Conservation (phyloP, 176 grass and related monocot species). For the Melocanna baccifera region DNA sequence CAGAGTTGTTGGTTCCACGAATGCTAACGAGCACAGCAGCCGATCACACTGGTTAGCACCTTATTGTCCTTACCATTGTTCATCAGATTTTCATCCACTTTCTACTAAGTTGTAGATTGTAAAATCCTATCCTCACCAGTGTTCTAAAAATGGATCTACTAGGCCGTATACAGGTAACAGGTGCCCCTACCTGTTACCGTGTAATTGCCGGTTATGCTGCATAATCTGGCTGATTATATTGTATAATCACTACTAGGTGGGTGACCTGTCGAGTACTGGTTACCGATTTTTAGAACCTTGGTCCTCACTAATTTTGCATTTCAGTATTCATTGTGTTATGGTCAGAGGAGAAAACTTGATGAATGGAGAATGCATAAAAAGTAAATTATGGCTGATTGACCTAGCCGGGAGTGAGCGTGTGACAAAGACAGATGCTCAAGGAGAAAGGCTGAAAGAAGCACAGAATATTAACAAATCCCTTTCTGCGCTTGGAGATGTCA, state of each 20-base stretch:
- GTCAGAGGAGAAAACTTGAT: constrained; percentile 87
- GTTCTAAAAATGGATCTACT: too few species aligned
- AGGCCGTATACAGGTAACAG: too few species aligned
- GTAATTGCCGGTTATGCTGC: too few species aligned
- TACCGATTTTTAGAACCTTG: too few species aligned
- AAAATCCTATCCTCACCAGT: not conserved
- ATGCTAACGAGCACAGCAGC: constrained; percentile 96
- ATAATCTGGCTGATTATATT: too few species aligned
- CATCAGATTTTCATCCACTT: not conserved
- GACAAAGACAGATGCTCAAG: constrained; percentile 93
- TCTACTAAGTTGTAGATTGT: not conserved
- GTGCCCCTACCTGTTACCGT: too few species aligned
- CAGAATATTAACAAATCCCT: constrained; percentile 97
- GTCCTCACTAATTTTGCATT: not conserved
- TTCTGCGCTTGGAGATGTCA: constrained; percentile 94
- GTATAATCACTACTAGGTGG: too few species aligned
- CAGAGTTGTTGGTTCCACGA: constrained; percentile 79
- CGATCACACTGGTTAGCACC: constrained; percentile 77
- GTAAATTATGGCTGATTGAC: constrained; percentile 93
- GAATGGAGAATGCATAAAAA: constrained; percentile 72
- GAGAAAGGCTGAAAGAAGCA: constrained; percentile 91
- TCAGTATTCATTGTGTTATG: constrained; percentile 95
- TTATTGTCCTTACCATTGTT: not conserved
- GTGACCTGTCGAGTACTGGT: too few species aligned
- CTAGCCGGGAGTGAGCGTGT: constrained; percentile 91